Evolutionary conservation across 306 rosid species (phyloP), one percentile per base, ranked within the genome.

Genomic region (Elaeagnus macrophylla): DNA sequence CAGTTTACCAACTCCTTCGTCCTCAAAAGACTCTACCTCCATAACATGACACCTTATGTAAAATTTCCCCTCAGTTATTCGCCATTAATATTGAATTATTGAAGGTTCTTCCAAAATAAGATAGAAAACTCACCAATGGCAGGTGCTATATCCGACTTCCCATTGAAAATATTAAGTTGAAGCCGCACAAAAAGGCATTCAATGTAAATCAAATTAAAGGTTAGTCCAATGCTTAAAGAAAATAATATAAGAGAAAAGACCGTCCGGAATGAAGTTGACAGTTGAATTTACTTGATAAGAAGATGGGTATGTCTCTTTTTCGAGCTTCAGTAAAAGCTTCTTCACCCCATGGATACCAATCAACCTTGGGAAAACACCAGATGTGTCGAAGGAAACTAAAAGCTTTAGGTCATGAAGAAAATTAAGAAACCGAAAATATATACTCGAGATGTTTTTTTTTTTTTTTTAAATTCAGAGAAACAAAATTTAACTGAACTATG

Each of bases 261-360:
- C 4, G 8, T 36, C 6, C 49, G 17, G 9, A 19, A 48, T 4
- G 14, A 37, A 18, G 14, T 15, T 37, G 48, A 46, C 52, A 53
- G 56, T 59, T 37, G 39, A 59, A 65, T 53, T 67, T 78, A 90
- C 97, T 90, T 52, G 97, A 90, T 71, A 90, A 80, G 80, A 90
- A 90, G 68, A 90, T 82, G 59, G 97, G 97, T 2, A 75, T 83
- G 55, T 86, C 82, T 56, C 91, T 75, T 67, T 54, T 70, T 43
- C 84, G 82, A 25, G 95, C 95, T 78, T 83, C 91, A 1, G 86
- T 75, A 53, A 90, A 83, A 65, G 95, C 97, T 67, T 83, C 94
- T 61, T 86, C 95, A 10, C 97, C 88, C 97, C 97, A 90, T 1
- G 97, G 95, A 81, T 83, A 83, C 97, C 97, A 90, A 67, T 90